Percentiles rank a stretch among this genome's conserved stretches.
These are phyloP conservation scores for Lactarius akahatsu DNA, from an alignment of 768 basidiomycete species.

Conservation along the genomic window DNA sequence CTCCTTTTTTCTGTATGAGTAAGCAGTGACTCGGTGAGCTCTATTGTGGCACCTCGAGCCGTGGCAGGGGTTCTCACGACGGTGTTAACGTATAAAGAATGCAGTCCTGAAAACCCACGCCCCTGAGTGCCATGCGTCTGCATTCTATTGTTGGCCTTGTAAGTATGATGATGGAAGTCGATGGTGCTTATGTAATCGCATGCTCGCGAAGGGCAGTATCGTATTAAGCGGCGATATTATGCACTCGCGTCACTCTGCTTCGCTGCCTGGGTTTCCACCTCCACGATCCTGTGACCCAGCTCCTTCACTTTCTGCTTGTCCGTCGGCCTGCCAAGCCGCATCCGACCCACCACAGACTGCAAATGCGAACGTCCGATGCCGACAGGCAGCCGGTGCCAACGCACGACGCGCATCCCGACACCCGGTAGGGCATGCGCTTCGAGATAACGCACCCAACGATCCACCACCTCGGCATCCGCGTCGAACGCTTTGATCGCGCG, in stretches of 20 bases:
- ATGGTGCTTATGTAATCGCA: no score
- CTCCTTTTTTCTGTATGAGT: no score
- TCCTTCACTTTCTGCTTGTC: conserved; percentile 38
- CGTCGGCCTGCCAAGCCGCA: conserved; percentile 36
- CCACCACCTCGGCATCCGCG: conserved; percentile 72
- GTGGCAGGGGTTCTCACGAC: no score
- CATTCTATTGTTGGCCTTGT: no score
- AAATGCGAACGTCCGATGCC: conserved; percentile 47
- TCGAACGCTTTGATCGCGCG: conserved; percentile 91
- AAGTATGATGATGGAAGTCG: no score
- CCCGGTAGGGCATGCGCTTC: conserved; percentile 74
- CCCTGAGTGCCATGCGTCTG: no score
- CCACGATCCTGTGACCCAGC: conserved; percentile 35
- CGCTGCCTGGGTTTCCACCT: conserved; percentile 35
- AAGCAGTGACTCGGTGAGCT: no score
- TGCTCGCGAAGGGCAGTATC: no score
- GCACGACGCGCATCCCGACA: conserved; percentile 80
- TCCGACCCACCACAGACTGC: conserved; percentile 38
- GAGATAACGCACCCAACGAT: conserved; percentile 79
- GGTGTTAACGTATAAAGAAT: no score
- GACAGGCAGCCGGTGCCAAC: conserved; percentile 67
- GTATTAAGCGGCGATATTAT: background rate
- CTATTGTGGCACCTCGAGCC: no score
- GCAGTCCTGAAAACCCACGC: no score
- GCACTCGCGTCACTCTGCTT: background rate